Conservation (phyloP, 805 yeast species). For the Candida ovalis region DNA sequence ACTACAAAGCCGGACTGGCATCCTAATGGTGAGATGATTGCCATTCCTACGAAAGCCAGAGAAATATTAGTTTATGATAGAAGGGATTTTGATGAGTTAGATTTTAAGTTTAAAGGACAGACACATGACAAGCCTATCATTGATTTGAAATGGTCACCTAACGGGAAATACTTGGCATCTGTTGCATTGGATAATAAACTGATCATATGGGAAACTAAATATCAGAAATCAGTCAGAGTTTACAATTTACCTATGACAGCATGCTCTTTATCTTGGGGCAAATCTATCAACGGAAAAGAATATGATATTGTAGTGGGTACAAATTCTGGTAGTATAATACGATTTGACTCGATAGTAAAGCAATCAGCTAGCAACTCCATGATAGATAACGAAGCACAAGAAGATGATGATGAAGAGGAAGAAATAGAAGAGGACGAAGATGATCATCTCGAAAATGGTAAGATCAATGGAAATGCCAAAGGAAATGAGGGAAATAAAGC, state of each 20-base stretch:
- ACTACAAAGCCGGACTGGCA: constrained; percentile 66
- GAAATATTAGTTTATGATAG: constrained; percentile 45
- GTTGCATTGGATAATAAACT: constrained; percentile 48
- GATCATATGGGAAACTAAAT: constrained; percentile 51
- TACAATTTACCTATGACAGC: constrained; percentile 21
- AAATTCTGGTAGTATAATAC: constrained; percentile 37
- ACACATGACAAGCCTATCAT: constrained; percentile 34
- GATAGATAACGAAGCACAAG: constrained; percentile 15
- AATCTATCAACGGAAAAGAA: constrained; percentile 9
- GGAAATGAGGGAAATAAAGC: not conserved
- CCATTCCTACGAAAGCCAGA: constrained; percentile 54
- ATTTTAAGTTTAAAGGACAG: constrained; percentile 21
- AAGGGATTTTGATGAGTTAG: constrained; percentile 26
- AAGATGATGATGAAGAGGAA: constrained; percentile 11
- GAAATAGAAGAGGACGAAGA: constrained; percentile 15
- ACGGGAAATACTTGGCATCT: constrained; percentile 58
- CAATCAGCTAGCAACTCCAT: constrained; percentile 4
- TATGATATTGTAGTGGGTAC: constrained; percentile 39
- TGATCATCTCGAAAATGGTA: constrained; percentile 24
- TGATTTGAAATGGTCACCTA: constrained; percentile 58
- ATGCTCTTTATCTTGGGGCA: constrained; percentile 33
- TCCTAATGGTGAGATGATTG: constrained; percentile 63
- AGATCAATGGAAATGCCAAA: constrained; percentile 11
- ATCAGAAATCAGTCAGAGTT: constrained; percentile 33
- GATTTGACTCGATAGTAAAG: constrained; percentile 18